Conservation (phyloP, 1,284 basidiomycete species). For the Phellopilus nigrolimitatus region DNA sequence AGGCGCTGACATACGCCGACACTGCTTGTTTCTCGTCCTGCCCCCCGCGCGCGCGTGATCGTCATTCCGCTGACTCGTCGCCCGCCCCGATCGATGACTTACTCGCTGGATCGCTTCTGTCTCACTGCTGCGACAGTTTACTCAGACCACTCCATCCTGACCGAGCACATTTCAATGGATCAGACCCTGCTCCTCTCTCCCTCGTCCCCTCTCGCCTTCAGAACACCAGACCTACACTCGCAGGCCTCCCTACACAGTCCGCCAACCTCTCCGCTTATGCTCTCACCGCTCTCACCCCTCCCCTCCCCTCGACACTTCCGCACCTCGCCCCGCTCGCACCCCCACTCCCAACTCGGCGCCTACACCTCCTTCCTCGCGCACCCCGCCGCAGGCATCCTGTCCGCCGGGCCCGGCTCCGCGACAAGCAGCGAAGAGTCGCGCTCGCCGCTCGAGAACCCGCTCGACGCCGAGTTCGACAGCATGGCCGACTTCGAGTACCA, state of each 20-base stretch:
- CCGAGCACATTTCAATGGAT: conserved; percentile 12
- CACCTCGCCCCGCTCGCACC: not conserved
- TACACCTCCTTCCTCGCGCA: conserved; percentile 4
- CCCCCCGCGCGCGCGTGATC: not conserved
- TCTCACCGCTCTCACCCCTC: conserved; percentile 14
- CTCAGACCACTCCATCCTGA: not conserved
- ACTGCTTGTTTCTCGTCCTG: not conserved
- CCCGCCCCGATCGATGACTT: conserved; percentile 5
- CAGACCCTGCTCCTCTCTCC: conserved; percentile 14
- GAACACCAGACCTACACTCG: conserved; percentile 10
- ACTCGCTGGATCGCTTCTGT: conserved; percentile 13
- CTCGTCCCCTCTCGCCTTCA: conserved; percentile 10
- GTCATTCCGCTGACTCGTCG: conserved; percentile 9
- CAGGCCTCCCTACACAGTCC: conserved; percentile 11
- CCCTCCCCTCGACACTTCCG: conserved; percentile 8
- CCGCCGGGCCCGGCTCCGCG: conserved; percentile 8
- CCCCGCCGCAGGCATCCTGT: conserved; percentile 3
- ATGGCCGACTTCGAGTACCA: conserved; percentile 18
- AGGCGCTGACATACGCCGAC: conserved; percentile 7
- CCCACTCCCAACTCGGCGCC: not conserved
- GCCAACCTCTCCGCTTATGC: conserved; percentile 16
- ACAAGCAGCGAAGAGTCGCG: conserved; percentile 19
- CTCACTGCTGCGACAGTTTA: not conserved
- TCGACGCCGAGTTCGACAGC: conserved; percentile 19
- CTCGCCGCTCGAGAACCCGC: conserved; percentile 15